Conservation (phyloP, 768 basidiomycete species). For the Hirschioporus abietinus region DNA sequence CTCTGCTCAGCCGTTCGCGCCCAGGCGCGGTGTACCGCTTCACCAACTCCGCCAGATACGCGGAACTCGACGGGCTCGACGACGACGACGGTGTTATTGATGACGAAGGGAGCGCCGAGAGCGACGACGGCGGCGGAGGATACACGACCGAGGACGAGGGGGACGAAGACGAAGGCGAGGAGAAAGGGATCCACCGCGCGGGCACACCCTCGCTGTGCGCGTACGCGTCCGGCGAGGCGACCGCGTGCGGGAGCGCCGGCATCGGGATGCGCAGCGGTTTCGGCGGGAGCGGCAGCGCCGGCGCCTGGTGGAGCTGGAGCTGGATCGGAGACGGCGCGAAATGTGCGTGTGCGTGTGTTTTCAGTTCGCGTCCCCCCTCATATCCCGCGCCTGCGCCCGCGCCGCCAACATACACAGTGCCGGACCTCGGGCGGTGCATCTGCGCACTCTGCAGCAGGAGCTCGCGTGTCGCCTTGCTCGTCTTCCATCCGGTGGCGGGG, state of each 20-base stretch:
- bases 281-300: background rate
- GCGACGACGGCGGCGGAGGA: too few relatives aligned
- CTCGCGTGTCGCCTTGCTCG: background rate
- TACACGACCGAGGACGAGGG: too few relatives aligned
- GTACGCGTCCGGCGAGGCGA: slow-evolving; percentile 79
- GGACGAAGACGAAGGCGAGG: slow-evolving; percentile 28
- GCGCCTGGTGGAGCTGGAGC: too few relatives aligned
- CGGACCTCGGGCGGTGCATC: background rate
- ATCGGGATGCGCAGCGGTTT: slow-evolving; percentile 33
- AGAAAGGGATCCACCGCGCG: background rate
- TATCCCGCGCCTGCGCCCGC: too few relatives aligned
- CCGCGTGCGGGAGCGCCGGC: slow-evolving; percentile 73
- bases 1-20: slow-evolving; percentile 18
- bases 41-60: slow-evolving; percentile 2
- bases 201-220: slow-evolving; percentile 68
- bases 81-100: too few relatives aligned
- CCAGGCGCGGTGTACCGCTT: background rate
- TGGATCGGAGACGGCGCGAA: too few relatives aligned
- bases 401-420: background rate
- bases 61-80: background rate
- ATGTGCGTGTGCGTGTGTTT: too few relatives aligned
- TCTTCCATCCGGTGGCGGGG: background rate
- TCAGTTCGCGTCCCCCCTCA: too few relatives aligned
- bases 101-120: too few relatives aligned
- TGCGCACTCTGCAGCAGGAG: slow-evolving; percentile 1